phyloP scores from a whole-genome alignment of 2,329 filamentous ascomycete species.

The Arthrobotrys sinensis region DNA sequence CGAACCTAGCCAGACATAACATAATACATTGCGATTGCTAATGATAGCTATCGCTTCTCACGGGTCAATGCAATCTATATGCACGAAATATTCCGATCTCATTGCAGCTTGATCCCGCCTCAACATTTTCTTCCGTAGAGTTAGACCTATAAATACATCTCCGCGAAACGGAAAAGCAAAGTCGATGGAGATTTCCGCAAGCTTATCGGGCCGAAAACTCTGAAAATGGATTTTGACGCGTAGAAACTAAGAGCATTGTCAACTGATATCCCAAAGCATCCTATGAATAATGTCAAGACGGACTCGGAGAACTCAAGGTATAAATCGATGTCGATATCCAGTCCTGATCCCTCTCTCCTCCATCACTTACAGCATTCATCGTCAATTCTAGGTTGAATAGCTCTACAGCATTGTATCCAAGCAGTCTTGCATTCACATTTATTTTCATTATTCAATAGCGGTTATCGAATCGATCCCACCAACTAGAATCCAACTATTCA shows the following conservation, averaged over 20 bases:
- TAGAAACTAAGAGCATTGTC: slow-evolving; percentile 6
- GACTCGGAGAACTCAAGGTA: slow-evolving; percentile 6
- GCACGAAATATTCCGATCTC: slow-evolving; percentile 4
- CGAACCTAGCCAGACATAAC: not conserved
- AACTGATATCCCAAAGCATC: slow-evolving; percentile 4
- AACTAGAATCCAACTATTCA: slow-evolving; percentile 7
- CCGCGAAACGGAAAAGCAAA: slow-evolving; percentile 1
- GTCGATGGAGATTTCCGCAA: not conserved
- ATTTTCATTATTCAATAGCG: not conserved
- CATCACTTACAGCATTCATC: not conserved
- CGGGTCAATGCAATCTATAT: not conserved
- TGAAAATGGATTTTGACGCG: slow-evolving; percentile 7
- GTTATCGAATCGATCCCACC: slow-evolving; percentile 1
- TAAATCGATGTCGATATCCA: slow-evolving; percentile 15
- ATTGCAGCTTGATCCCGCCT: slow-evolving; percentile 4
- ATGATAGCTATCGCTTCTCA: slow-evolving; percentile 1
- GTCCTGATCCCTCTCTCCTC: not conserved
- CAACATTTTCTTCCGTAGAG: not conserved
- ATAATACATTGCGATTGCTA: slow-evolving; percentile 3
- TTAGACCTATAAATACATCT: not conserved
- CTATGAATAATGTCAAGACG: slow-evolving; percentile 2
- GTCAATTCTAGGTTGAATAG: slow-evolving; percentile 9
- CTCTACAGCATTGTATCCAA: slow-evolving; percentile 4
- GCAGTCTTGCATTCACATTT: not conserved
- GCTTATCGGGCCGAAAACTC: not conserved